Conservation (phyloP, 2,329 filamentous ascomycete genomes). For the Didymella segeticola region DNA sequence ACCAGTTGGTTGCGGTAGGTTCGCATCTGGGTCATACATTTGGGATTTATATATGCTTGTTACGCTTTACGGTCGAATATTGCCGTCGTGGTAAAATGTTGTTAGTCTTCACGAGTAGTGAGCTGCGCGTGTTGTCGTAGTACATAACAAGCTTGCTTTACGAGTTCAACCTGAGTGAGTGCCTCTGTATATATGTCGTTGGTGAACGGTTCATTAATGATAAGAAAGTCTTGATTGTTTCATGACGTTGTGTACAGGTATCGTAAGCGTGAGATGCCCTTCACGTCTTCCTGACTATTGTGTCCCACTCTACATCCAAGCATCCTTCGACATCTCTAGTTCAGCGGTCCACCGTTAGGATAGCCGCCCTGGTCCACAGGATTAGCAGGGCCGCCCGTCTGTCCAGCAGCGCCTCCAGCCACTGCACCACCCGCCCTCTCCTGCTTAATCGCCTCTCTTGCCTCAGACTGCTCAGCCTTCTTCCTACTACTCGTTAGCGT, state of each 20-base stretch:
- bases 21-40: conserved; percentile 19
- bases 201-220: too few relatives aligned
- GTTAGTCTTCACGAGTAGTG: background rate
- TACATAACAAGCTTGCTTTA: background rate
- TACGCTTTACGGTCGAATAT: background rate
- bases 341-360: conserved; percentile 25
- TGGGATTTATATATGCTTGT: background rate
- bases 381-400: conserved; percentile 56
- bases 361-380: conserved; percentile 37
- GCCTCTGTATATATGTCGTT: too few relatives aligned
- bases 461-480: conserved; percentile 57
- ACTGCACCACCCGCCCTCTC: conserved; percentile 46
- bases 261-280: background rate
- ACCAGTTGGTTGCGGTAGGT: conserved; percentile 33
- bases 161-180: too few relatives aligned
- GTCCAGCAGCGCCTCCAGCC: conserved; percentile 53
- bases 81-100: background rate
- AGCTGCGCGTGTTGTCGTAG: background rate
- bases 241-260: too few relatives aligned
- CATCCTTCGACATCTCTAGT: background rate
- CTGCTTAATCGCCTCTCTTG: conserved; percentile 50
- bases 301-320: background rate
- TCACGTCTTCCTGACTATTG: background rate
- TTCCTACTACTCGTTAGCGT: conserved; percentile 46
- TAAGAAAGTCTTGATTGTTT: too few relatives aligned